phyloP scores from a whole-genome alignment of 805 yeast species.

The Wickerhamiella qilinensis region DNA sequence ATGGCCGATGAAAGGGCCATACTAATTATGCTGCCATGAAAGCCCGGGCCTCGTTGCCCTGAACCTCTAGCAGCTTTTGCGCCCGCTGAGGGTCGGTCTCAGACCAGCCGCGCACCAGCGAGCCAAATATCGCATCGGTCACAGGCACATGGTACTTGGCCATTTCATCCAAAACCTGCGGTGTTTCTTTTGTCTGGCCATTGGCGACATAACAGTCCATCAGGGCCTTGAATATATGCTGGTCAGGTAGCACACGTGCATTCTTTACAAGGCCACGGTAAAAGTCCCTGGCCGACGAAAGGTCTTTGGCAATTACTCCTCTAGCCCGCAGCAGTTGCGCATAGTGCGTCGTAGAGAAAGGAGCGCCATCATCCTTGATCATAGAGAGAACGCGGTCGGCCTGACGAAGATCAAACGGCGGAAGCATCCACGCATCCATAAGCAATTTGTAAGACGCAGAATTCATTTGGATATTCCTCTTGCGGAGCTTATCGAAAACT shows the following conservation, averaged over 20 bases:
- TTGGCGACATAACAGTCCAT: conserved; percentile 25
- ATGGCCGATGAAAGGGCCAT: too few relatives aligned
- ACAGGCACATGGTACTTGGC: conserved; percentile 15
- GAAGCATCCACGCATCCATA: conserved; percentile 22
- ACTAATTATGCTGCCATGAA: too few relatives aligned
- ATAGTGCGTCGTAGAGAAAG: conserved; percentile 21
- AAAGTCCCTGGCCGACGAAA: conserved; percentile 22
- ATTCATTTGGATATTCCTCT: conserved; percentile 19
- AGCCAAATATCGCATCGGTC: background rate
- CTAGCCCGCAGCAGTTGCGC: conserved; percentile 25
- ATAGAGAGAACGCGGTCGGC: conserved; percentile 23
- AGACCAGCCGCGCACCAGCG: background rate
- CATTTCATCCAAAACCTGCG: conserved; percentile 22
- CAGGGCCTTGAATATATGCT: conserved; percentile 24
- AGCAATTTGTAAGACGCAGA: conserved; percentile 26
- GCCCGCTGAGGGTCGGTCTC: background rate
- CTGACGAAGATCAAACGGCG: conserved; percentile 19
- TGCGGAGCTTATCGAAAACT: conserved; percentile 18
- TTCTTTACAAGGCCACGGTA: conserved; percentile 19
- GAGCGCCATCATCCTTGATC: conserved; percentile 18
- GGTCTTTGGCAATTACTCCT: conserved; percentile 22
- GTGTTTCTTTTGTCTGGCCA: conserved; percentile 17
- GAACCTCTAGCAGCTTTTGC: background rate
- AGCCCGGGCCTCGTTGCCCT: too few relatives aligned
- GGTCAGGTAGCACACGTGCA: conserved; percentile 23